Base-by-base conservation (phyloP, 2,329 filamentous ascomycete genomes). In the Trichophyton benhamiae region DNA sequence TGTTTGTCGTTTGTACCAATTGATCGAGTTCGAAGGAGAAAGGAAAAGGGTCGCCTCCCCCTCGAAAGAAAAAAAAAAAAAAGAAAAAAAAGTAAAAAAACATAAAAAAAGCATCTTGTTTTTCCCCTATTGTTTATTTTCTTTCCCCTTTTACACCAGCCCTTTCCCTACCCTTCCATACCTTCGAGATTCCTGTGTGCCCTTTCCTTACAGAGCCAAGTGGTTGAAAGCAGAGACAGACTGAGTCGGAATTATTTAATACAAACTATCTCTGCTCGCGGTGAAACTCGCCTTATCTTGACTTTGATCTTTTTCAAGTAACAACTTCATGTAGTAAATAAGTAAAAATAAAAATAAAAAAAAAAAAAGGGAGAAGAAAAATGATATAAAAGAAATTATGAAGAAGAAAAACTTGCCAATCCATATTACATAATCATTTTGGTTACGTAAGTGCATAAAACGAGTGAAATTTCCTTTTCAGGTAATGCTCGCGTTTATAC, bases 101-200 rank as follows among this genome's bases (percentile, higher is more conserved):
- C 36, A 41, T 11, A 58, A 58, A 58, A 41, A 58, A 42, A 41
- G 55, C 55, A 41, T 9, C 52, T 20, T 58, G 33, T 58, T 42
- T 22, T 42, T 27, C 25, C 25, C 25, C 25, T 33, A 38, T 58
- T 20, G 38, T 27, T 36, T 58, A 22, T 41, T 58, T 25, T 58
- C 17, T 58, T 25, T 58, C 17, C 55, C 13, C 55, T 13, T 27
- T 27, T 27, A 27, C 25, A 27, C 25, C 25, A 27, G 25, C 25
- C 25, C 6, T 27, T 25, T 25, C 25, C 25, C 25, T 25, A 4
- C 25, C 25, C 25, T 33, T n/a, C 55, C 55, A 7, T 57, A 57
- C 52, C 55, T 58, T 58, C 38, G 15, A 38, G 17, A 25, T 41
- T 30, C 36, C 30, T n/a, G 30, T 57, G 53, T 25, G 30, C 53